phyloP scores from a whole-genome alignment of 768 basidiomycete species.

The Glaciozyma antarctica region DNA sequence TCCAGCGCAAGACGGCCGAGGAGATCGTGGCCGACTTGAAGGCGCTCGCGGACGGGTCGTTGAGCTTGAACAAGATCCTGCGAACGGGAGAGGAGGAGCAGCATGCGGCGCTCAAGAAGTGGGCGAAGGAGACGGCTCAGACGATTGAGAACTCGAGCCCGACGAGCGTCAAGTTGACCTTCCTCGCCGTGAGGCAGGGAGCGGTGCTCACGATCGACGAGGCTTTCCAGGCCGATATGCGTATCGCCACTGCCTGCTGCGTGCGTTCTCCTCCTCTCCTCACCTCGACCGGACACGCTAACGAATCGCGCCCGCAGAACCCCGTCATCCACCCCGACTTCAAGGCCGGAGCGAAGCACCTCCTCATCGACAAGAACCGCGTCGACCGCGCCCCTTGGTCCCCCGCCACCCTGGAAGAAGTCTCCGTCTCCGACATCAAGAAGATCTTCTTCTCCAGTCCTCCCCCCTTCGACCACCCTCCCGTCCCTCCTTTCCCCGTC shows the following conservation, averaged over 20 bases:
- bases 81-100: constrained; percentile 55
- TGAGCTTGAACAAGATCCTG: constrained; percentile 46
- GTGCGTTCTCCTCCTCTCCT: constrained; percentile 48
- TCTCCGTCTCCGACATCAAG: constrained; percentile 51
- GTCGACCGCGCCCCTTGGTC: constrained; percentile 51
- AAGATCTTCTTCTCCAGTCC: constrained; percentile 53
- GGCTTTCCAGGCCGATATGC: constrained; percentile 72
- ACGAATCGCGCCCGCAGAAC: constrained; percentile 45
- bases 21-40: constrained; percentile 55
- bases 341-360: constrained; percentile 62
- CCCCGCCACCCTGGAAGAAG: constrained; percentile 54
- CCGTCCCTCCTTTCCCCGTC: constrained; percentile 19
- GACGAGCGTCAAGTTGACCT: constrained; percentile 82
- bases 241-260: constrained; percentile 78
- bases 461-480: constrained; percentile 25
- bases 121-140: constrained; percentile 64
- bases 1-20: constrained; percentile 61
- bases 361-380: constrained; percentile 45
- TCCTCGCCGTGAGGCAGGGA: constrained; percentile 68
- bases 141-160: constrained; percentile 66
- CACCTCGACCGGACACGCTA: neutral
- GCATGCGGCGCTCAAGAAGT: constrained; percentile 49
- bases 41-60: constrained; percentile 40
- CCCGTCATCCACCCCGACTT: constrained; percentile 71
- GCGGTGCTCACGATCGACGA: constrained; percentile 53